phyloP scores from a whole-genome alignment of 495 filamentous ascomycete species.

The Neurospora sp. region DNA sequence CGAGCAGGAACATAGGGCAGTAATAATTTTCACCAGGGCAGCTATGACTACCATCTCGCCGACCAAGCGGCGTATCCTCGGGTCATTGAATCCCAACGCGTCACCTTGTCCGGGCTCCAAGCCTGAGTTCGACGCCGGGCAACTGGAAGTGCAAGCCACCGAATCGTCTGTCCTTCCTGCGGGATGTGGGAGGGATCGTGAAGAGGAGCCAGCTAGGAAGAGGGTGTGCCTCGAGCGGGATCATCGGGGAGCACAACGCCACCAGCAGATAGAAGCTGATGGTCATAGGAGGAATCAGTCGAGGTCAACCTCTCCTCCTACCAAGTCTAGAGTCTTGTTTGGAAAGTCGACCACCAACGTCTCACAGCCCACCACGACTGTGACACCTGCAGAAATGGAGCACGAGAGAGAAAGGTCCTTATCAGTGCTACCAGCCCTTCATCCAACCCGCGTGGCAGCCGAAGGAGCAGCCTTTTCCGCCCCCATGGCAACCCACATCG shows the following conservation, averaged over 20 bases:
- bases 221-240: not conserved
- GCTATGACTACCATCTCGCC: conserved; percentile 27
- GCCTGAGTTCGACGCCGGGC: not conserved
- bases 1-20: not conserved
- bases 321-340: not conserved
- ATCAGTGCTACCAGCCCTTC: not conserved
- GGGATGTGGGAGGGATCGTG: not conserved
- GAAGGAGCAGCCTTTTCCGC: not conserved
- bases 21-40: not conserved
- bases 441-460: not conserved
- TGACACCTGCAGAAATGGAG: not conserved
- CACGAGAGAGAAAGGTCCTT: not conserved
- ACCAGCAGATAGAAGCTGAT: not conserved
- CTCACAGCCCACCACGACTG: not conserved
- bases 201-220: conserved; percentile 8
- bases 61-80: conserved; percentile 37
- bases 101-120: conserved; percentile 5
- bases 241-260: not conserved
- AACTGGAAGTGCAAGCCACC: not conserved
- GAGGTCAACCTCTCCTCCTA: not conserved
- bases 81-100: conserved; percentile 31
- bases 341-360: not conserved
- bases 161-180: not conserved
- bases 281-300: not conserved
- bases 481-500: not conserved